These are phyloP conservation scores for Lactarius hengduanensis DNA, from an alignment of 768 basidiomycete species.

Conservation along the genomic window DNA sequence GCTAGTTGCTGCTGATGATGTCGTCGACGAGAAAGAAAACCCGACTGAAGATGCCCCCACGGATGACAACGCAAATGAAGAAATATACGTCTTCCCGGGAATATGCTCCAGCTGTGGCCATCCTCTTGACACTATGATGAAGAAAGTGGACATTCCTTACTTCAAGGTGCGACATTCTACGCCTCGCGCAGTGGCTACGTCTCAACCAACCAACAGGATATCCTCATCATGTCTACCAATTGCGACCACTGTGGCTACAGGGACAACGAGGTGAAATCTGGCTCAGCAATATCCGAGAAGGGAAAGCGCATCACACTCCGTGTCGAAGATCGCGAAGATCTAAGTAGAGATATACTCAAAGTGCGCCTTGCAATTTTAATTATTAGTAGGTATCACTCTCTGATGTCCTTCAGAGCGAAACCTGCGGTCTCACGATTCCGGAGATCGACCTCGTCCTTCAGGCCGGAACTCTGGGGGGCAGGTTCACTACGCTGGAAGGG, in stretches of 20 bases:
- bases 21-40: constrained; percentile 24
- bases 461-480: constrained; percentile 91
- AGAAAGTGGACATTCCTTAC: constrained; percentile 94
- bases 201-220: constrained; percentile 57
- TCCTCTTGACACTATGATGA: constrained; percentile 84
- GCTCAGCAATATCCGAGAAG: constrained; percentile 80
- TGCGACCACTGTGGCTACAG: constrained; percentile 94
- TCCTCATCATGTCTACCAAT: constrained; percentile 97
- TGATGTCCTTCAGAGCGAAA: constrained; percentile 73
- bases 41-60: constrained; percentile 30
- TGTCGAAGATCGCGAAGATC: constrained; percentile 90
- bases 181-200: background rate
- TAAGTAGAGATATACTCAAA: constrained; percentile 92
- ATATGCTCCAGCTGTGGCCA: constrained; percentile 87
- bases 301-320: constrained; percentile 87
- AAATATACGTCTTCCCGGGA: constrained; percentile 86
- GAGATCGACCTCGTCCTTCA: constrained; percentile 93
- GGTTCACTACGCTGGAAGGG: constrained; percentile 97
- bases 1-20: constrained; percentile 53
- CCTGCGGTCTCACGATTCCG: constrained; percentile 83
- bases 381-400: background rate
- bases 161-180: constrained; percentile 63
- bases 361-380: constrained; percentile 40
- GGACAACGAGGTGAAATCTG: constrained; percentile 97
- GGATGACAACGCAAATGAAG: constrained; percentile 61